Percentiles rank a stretch among this genome's conserved stretches.
Conservation (phyloP, 2,329 filamentous ascomycete genomes). For the Microcyclosporella mali region DNA sequence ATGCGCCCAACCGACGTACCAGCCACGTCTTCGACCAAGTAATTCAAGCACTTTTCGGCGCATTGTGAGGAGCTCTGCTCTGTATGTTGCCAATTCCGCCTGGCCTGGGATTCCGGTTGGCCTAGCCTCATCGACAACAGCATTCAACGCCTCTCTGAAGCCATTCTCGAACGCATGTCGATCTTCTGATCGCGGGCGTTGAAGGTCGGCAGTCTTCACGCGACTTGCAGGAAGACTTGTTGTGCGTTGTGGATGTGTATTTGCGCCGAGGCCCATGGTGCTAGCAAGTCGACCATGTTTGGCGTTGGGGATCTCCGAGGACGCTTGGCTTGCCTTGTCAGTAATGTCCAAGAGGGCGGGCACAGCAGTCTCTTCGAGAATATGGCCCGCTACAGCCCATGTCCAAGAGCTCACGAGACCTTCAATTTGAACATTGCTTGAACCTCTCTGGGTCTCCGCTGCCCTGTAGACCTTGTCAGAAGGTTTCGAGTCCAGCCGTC, state of each 20-base stretch:
- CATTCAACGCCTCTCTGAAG: slow-evolving; percentile 15
- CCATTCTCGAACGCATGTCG: slow-evolving; percentile 6
- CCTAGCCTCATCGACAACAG: slow-evolving; percentile 11
- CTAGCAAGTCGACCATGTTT: slow-evolving; percentile 19
- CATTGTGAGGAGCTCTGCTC: slow-evolving; percentile 75
- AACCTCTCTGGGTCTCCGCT: not conserved
- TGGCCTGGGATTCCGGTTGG: slow-evolving; percentile 43
- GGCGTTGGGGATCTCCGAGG: slow-evolving; percentile 15
- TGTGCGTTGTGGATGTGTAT: slow-evolving; percentile 28
- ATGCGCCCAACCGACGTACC: slow-evolving; percentile 67
- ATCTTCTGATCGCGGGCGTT: slow-evolving; percentile 6
- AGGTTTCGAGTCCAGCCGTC: too few species aligned
- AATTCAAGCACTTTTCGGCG: slow-evolving; percentile 74
- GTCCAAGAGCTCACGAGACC: slow-evolving; percentile 73
- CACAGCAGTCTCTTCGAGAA: slow-evolving; percentile 61
- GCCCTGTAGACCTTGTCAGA: too few species aligned
- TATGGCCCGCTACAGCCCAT: slow-evolving; percentile 68
- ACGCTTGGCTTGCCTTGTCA: slow-evolving; percentile 4
- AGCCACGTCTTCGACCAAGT: slow-evolving; percentile 63
- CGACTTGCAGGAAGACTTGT: slow-evolving; percentile 20
- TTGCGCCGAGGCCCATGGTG: slow-evolving; percentile 26
- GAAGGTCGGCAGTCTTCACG: slow-evolving; percentile 7
- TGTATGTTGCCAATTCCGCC: slow-evolving; percentile 72
- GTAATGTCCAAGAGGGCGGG: slow-evolving; percentile 23
- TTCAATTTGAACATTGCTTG: slow-evolving; percentile 48